Percentiles rank a stretch among this genome's conserved stretches.
These are phyloP conservation scores for Leishmania tarentolae DNA, from an alignment of 208 protist genomes.

Conservation along the genomic window DNA sequence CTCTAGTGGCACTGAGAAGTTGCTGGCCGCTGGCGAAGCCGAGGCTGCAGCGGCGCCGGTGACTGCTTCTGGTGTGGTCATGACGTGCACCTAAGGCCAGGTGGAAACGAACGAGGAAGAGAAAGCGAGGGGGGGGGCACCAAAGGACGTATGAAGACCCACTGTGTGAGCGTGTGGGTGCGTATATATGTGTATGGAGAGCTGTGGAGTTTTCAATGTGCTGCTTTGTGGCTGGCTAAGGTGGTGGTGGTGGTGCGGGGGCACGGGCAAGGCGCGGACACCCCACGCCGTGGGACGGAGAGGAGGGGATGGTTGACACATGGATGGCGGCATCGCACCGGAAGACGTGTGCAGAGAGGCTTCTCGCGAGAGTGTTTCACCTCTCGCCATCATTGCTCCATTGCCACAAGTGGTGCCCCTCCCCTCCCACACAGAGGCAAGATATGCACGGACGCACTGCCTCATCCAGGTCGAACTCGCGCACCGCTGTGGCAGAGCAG, in stretches of 20 bases:
- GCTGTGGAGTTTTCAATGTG: neutral
- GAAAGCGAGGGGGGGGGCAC: neutral
- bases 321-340: neutral
- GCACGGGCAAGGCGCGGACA: neutral
- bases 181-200: neutral
- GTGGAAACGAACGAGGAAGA: neutral
- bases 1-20: constrained; percentile 56
- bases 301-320: neutral
- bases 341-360: neutral
- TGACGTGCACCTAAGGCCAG: neutral
- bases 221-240: neutral
- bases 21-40: constrained; percentile 5
- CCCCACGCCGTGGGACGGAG: neutral
- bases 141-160: neutral
- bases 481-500: neutral
- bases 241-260: neutral
- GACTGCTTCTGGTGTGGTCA: constrained; percentile 7
- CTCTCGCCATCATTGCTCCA: neutral
- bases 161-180: neutral
- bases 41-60: neutral
- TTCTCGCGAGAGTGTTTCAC: neutral
- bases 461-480: neutral
- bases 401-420: neutral
- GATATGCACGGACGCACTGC: neutral
- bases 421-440: neutral